Evolutionary conservation across 2,329 filamentous ascomycete species (phyloP), one percentile per base, ranked within the genome.

Genomic region (Dothistroma septosporum): DNA sequence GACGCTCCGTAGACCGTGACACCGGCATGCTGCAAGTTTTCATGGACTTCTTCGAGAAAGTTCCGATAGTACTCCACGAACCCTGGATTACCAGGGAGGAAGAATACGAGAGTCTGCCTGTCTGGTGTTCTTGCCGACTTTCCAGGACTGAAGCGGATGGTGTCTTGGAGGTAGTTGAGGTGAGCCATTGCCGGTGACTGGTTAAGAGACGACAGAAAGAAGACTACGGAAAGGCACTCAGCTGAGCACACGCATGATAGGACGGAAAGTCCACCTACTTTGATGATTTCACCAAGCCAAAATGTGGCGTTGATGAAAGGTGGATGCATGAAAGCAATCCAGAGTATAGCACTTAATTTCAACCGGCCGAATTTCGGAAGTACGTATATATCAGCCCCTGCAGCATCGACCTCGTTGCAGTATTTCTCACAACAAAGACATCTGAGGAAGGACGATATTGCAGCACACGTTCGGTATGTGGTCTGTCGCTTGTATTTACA

Each of bases 71-170:
- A 93, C 59, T 82, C 83, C 55, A 92, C 83, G 19, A 91, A 79
- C 5, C 90, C 90, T 5, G 90, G 90, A 66, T 93, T 93, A 21
- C 90, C 90, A 31, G 87, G 84, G 46, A 93, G 80, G 74, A 90
- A 88, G 77, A 86, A 91, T 66, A 92, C 77, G 54, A 92, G 82
- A 32, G 50, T 53, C 24, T 53, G 50, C 21, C 12, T 32, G 6
- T 3, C n/a, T 14, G 12, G 12, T 32, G 12, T 12, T 6, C 16
- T 19, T 16, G 8, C 8, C 31, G 24, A 21, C 31, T 21, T 10
- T n/a, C 1, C 24, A 8, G 50, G n/a, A 11, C 19, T 21, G 31
- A 53, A 35, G 31, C 50, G 50, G n/a, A 53, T 53, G 3, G 8
- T 8, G n/a, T 53, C 50, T 22, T 53, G 50, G 31, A 53, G 50